phyloP scores from a whole-genome alignment of 2,329 filamentous ascomycete genomes.

The Apiospora sp. region DNA sequence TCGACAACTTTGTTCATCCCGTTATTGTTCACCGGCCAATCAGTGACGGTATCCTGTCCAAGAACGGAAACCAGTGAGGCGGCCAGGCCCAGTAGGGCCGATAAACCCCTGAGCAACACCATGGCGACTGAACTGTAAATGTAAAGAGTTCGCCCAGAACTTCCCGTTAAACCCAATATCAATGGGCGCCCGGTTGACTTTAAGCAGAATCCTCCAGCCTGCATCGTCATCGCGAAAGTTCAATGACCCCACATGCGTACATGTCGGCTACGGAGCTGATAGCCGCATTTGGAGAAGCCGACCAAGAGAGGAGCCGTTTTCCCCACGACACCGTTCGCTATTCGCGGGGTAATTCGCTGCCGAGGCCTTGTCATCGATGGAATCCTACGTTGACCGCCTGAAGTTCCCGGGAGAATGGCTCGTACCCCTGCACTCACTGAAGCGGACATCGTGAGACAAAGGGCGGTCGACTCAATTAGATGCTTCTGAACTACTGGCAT shows the following conservation, averaged over 20 bases:
- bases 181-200: not conserved
- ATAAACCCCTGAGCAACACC: slow-evolving; percentile 22
- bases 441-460: not conserved
- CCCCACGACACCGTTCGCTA: slow-evolving; percentile 21
- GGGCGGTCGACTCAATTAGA: not conserved
- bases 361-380: slow-evolving; percentile 22
- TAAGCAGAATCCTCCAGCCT: not conserved
- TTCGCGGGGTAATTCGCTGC: slow-evolving; percentile 32
- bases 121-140: not conserved
- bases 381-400: not conserved
- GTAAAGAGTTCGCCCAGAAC: not conserved
- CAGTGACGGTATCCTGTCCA: slow-evolving; percentile 29
- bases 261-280: slow-evolving; percentile 24
- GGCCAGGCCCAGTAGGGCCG: slow-evolving; percentile 26
- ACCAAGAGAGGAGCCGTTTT: not conserved
- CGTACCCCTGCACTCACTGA: not conserved
- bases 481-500: not conserved
- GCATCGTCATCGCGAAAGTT: not conserved
- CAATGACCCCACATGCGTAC: not conserved
- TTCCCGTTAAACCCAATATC: not conserved
- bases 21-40: slow-evolving; percentile 43
- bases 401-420: not conserved
- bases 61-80: slow-evolving; percentile 27
- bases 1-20: slow-evolving; percentile 44
- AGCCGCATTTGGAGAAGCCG: slow-evolving; percentile 23